A percentile compares a stretch with the other conserved stretches of the same genome.
These are phyloP conservation scores for Arthrobotrys megalospora DNA, from an alignment of 2,329 filamentous ascomycete genomes.

Conservation along the genomic window DNA sequence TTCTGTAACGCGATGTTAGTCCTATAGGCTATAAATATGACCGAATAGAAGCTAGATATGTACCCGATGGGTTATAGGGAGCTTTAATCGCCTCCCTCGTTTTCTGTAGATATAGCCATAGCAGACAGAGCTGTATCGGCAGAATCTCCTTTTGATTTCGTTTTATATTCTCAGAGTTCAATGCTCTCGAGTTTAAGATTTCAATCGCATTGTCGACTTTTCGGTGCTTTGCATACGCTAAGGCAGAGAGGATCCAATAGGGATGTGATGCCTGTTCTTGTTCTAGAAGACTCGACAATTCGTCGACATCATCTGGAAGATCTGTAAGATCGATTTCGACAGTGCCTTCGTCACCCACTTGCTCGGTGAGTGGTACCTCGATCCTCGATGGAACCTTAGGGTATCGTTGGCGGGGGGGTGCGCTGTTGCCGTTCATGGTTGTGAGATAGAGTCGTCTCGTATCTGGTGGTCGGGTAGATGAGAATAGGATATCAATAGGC, in stretches of 20 bases:
- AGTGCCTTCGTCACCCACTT: constrained; percentile 73
- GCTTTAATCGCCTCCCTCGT: constrained; percentile 83
- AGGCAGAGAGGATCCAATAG: constrained; percentile 97
- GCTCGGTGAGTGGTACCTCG: constrained; percentile 68
- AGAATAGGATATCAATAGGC: neutral
- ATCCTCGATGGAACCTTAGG: constrained; percentile 73
- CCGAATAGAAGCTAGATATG: neutral
- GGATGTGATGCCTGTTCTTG: constrained; percentile 91
- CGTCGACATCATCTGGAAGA: constrained; percentile 91
- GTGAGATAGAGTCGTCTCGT: neutral
- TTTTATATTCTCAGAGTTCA: constrained; percentile 77
- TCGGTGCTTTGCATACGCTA: constrained; percentile 95
- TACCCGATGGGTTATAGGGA: constrained; percentile 73
- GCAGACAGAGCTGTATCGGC: constrained; percentile 85
- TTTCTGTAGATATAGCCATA: constrained; percentile 93
- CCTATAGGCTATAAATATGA: constrained; percentile 12
- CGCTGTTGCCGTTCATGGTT: constrained; percentile 54
- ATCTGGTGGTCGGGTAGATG: neutral
- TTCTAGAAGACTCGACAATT: constrained; percentile 94
- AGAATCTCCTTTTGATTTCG: constrained; percentile 84
- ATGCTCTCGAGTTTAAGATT: constrained; percentile 77
- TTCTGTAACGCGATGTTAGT: constrained; percentile 68
- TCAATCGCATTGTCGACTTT: constrained; percentile 88
- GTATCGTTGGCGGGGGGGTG: constrained; percentile 71
- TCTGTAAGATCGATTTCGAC: constrained; percentile 96